Conservation (phyloP, 2,329 filamentous ascomycete species). For the Sporothrix pallida region DNA sequence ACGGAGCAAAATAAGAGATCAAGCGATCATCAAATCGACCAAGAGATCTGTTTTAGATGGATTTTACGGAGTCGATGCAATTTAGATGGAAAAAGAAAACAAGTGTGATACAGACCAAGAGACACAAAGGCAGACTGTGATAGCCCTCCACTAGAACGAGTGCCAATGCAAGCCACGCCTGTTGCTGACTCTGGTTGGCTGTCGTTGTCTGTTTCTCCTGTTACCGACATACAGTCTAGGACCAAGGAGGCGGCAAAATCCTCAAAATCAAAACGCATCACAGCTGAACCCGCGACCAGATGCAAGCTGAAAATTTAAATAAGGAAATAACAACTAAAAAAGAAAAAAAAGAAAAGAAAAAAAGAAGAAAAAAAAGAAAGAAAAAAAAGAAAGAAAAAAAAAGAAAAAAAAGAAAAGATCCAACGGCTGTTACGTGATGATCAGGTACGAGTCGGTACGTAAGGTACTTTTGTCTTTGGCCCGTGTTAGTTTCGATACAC, state of each 20-base stretch:
- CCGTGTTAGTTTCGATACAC: conserved; percentile 3
- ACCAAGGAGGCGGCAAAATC: conserved; percentile 13
- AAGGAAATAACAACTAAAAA: neutral
- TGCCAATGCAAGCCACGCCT: neutral
- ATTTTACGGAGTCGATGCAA: too few species aligned
- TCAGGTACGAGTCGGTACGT: neutral
- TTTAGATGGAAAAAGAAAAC: conserved; percentile 9
- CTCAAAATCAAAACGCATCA: neutral
- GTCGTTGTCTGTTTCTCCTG: too few species aligned
- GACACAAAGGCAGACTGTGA: neutral
- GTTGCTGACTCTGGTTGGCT: conserved; percentile 15
- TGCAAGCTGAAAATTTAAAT: neutral
- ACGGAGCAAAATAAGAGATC: neutral
- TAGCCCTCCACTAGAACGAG: neutral
- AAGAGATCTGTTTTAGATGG: neutral
- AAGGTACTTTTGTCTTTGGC: neutral
- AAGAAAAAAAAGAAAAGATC: too few species aligned
- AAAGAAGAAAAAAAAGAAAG: too few species aligned
- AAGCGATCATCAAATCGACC: too few species aligned
- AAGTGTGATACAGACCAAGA: neutral
- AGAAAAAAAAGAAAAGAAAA: too few species aligned
- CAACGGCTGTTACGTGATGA: neutral
- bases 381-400: too few species aligned
- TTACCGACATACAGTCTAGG: neutral
- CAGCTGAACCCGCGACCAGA: neutral